Conservation (phyloP, 306 rosid genomes). For the Gleditsia sinensis region DNA sequence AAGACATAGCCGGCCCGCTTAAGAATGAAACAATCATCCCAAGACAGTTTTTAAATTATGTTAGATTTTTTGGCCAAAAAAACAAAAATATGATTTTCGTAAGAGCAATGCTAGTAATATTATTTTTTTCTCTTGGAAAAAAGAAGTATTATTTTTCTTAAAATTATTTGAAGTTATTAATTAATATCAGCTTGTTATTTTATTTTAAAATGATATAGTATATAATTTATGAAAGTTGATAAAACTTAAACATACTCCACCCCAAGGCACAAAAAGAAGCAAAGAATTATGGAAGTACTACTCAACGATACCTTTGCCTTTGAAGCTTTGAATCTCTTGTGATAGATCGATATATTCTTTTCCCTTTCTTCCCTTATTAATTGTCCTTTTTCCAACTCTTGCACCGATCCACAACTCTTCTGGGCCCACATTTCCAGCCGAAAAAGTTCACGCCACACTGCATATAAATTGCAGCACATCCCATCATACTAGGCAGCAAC, state of each 20-base stretch:
- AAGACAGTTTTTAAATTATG: neutral
- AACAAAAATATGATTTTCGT: no score
- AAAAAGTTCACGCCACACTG: neutral
- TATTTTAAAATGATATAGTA: neutral
- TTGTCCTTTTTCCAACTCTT: constrained; percentile 60
- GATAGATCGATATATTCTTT: constrained; percentile 30
- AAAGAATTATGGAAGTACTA: constrained; percentile 60
- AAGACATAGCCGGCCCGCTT: no score
- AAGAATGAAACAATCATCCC: no score
- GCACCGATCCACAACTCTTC: constrained; percentile 32
- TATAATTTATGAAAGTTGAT: neutral
- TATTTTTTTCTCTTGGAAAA: no score
- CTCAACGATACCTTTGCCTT: constrained; percentile 16
- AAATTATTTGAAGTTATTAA: no score
- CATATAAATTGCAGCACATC: constrained; percentile 38
- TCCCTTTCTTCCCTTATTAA: constrained; percentile 30
- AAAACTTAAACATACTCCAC: neutral
- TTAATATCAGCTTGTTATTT: no score
- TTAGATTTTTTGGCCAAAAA: no score
- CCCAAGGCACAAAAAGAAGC: constrained; percentile 43
- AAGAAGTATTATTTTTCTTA: no score
- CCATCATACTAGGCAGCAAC: neutral
- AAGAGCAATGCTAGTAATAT: neutral
- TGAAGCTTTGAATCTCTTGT: constrained; percentile 32
- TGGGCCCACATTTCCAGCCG: constrained; percentile 28